Percentiles rank a stretch among this genome's conserved stretches.
phyloP scores from a whole-genome alignment of 2,329 filamentous ascomycete species.

The Pseudogymnoascus sp. region DNA sequence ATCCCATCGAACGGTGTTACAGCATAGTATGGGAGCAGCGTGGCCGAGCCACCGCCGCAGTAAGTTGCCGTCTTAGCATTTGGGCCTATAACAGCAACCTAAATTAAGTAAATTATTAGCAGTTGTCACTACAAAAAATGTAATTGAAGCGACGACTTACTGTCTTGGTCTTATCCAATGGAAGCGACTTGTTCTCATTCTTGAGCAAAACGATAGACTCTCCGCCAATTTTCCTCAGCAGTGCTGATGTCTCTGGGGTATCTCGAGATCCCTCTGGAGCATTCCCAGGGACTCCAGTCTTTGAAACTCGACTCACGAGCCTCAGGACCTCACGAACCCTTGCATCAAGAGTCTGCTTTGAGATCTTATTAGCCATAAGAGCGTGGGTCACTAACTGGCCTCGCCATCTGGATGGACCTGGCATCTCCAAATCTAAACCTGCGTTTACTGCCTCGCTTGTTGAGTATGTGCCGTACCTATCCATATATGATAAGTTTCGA shows the following conservation, averaged over 20 bases:
- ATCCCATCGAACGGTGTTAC: slow-evolving; percentile 30
- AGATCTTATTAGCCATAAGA: slow-evolving; percentile 26
- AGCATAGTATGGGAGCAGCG: slow-evolving; percentile 28
- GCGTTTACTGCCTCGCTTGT: slow-evolving; percentile 29
- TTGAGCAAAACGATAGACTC: slow-evolving; percentile 65
- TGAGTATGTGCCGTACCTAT: slow-evolving; percentile 20
- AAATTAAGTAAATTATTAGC: not conserved
- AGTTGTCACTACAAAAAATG: not conserved
- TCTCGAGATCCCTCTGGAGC: slow-evolving; percentile 6
- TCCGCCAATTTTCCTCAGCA: slow-evolving; percentile 14
- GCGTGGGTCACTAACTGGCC: slow-evolving; percentile 17
- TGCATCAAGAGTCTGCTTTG: slow-evolving; percentile 23
- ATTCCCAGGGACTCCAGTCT: slow-evolving; percentile 10
- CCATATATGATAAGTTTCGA: not conserved
- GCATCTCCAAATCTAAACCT: slow-evolving; percentile 41
- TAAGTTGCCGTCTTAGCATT: slow-evolving; percentile 38
- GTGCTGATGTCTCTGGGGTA: slow-evolving; percentile 11
- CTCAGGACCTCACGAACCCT: slow-evolving; percentile 29
- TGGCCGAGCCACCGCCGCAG: slow-evolving; percentile 32
- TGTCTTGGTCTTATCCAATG: slow-evolving; percentile 36
- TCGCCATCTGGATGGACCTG: slow-evolving; percentile 37
- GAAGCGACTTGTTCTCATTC: slow-evolving; percentile 59
- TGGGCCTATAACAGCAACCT: slow-evolving; percentile 46
- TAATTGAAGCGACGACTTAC: not conserved
- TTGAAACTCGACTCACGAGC: slow-evolving; percentile 22